Evolutionary conservation across 148 eudicot species (phyloP).

Genomic region (Silene uniflora): DNA sequence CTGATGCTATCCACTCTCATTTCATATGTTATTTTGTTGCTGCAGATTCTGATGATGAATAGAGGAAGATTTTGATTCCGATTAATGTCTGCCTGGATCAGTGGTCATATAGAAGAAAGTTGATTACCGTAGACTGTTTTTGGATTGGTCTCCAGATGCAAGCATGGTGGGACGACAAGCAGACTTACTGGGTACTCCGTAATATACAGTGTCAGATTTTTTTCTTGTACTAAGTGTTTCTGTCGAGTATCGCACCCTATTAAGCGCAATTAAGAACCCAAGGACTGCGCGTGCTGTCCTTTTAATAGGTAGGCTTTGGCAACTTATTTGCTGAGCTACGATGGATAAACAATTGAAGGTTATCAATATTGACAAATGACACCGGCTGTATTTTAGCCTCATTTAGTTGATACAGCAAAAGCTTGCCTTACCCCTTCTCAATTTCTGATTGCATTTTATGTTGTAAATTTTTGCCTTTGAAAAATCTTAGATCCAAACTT

Average conservation of each 20-base stretch:
- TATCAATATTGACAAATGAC: too few relatives aligned
- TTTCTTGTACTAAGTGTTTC: slow-evolving; percentile 18
- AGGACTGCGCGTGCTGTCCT: not conserved
- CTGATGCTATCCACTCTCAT: too few relatives aligned
- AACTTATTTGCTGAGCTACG: not conserved
- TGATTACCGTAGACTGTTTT: slow-evolving; percentile 11
- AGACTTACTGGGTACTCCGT: slow-evolving; percentile 9
- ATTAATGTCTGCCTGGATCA: slow-evolving; percentile 11
- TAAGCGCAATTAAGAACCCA: slow-evolving; percentile 3
- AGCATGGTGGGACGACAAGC: slow-evolving; percentile 15
- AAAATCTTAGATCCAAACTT: too few relatives aligned
- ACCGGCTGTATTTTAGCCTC: too few relatives aligned
- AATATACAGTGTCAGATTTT: slow-evolving; percentile 13
- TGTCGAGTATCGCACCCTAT: slow-evolving; percentile 10
- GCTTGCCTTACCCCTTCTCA: not conserved
- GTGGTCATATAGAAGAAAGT: slow-evolving; percentile 18
- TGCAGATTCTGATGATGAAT: slow-evolving; percentile 52
- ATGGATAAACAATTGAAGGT: slow-evolving; percentile 9
- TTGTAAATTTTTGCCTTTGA: too few relatives aligned
- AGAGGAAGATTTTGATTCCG: slow-evolving; percentile 22
- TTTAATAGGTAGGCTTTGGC: slow-evolving; percentile 7
- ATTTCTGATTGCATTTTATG: not conserved
- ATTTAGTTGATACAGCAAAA: too few relatives aligned
- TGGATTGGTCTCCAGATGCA: slow-evolving; percentile 14
- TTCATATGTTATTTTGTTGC: not conserved